Conservation (phyloP, 2,329 filamentous ascomycete genomes). For the Calonectria pseudoturangicola region DNA sequence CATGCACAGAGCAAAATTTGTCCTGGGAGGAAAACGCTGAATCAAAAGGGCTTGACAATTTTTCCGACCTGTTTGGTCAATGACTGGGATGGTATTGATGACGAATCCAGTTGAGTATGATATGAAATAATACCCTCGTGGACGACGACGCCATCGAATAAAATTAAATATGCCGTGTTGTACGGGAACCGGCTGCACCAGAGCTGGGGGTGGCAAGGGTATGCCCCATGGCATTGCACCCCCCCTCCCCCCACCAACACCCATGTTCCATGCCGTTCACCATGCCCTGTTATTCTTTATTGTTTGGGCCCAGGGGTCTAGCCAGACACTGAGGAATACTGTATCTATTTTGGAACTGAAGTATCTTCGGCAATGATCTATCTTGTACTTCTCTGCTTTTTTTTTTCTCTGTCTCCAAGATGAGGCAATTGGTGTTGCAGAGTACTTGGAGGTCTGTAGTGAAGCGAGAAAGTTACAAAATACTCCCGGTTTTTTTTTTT, state of each 20-base stretch:
- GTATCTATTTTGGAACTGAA: conserved; percentile 11
- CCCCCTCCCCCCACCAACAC: conserved; percentile 14
- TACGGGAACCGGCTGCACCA: conserved; percentile 22
- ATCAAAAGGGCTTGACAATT: conserved; percentile 2
- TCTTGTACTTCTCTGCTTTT: not conserved
- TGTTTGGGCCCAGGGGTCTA: conserved; percentile 17
- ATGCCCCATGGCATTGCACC: conserved; percentile 22
- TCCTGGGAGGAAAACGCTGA: not conserved
- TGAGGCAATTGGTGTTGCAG: too few species aligned
- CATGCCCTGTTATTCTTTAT: conserved; percentile 31
- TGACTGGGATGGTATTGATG: conserved; percentile 8
- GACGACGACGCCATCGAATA: conserved; percentile 24
- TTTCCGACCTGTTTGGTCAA: not conserved
- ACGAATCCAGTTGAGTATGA: conserved; percentile 9
- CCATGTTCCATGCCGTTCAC: conserved; percentile 29
- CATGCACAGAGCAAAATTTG: conserved; percentile 9
- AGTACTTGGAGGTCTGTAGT: not conserved
- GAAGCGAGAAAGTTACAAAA: not conserved
- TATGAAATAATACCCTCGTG: conserved; percentile 17
- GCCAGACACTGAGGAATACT: conserved; percentile 27
- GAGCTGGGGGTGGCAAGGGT: conserved; percentile 26
- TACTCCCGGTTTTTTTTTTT: not conserved
- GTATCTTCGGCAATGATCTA: not conserved
- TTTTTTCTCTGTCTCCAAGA: not conserved
- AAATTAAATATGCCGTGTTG: conserved; percentile 24